phyloP scores from a whole-genome alignment of 768 basidiomycete species.

The Tricholomella constricta region DNA sequence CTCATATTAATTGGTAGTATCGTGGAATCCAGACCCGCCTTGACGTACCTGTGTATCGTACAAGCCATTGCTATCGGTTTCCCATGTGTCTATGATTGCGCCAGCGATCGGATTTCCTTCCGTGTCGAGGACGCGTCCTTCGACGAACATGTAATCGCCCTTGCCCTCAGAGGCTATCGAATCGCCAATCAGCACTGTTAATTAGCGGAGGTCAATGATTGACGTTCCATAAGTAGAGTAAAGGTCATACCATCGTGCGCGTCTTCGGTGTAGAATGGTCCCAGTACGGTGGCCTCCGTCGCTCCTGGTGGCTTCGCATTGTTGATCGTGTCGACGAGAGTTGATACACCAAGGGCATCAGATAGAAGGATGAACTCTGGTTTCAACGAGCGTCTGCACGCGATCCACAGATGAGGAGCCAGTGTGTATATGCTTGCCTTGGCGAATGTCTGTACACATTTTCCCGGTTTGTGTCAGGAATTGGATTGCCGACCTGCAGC shows the following conservation, averaged over 20 bases:
- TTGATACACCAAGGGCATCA: constrained; percentile 76
- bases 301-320: constrained; percentile 61
- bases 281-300: constrained; percentile 77
- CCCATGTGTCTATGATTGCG: constrained; percentile 83
- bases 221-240: background rate
- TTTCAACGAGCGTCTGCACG: constrained; percentile 20
- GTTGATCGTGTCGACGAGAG: constrained; percentile 75
- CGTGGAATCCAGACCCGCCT: background rate
- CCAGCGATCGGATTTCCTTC: constrained; percentile 64
- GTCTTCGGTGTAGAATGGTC: constrained; percentile 83
- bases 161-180: constrained; percentile 88
- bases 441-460: constrained; percentile 67
- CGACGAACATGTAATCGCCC: constrained; percentile 81
- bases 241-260: constrained; percentile 60
- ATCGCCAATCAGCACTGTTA: constrained; percentile 62
- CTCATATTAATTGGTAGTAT: constrained; percentile 34
- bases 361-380: constrained; percentile 86
- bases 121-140: constrained; percentile 67
- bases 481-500: constrained; percentile 55
- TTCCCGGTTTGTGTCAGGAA: constrained; percentile 79
- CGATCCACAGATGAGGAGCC: too few species aligned
- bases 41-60: constrained; percentile 38
- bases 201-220: background rate
- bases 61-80: constrained; percentile 65
- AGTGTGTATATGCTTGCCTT: constrained; percentile 36